Evolutionary conservation across 441 rosid species (phyloP), one percentile per base, ranked within the genome.

Genomic region (Brassica balearica): DNA sequence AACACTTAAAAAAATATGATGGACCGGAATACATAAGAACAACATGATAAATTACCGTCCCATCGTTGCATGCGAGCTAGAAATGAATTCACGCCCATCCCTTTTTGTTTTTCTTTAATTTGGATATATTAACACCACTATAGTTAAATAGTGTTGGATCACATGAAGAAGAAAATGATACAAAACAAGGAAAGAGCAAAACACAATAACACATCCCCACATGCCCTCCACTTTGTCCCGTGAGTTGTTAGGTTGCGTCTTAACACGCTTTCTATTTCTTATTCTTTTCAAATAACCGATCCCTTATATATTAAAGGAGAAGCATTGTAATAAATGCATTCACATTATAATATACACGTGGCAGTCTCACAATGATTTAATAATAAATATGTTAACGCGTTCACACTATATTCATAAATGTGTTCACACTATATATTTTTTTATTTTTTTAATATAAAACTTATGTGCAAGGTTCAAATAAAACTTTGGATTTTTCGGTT

Each of bases 161-260:
- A 70, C 76, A 80, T 70, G 68, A 58, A 36, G 63, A 64, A 2
- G 19, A 25, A 70, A 75, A 59, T 46, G 7, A 27, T 65, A 75
- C 76, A 71, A 59, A 74, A 80, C 46, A 74, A 11, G 75, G 64
- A 80, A 80, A 74, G 76, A 58, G 72, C 76, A 65, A 22, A 80
- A 75, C 22, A 75, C 69, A 65, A 71, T 65, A 32, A 80, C 80
- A 65, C 65, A 56, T 71, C 83, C 73, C 80, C 83, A 75, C 80
- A 80, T 75, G 76, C 73, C 53, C 17, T 71, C 80, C 83, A 66
- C 80, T 71, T 80, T 66, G 80, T 75, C 77, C 55, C 80, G 65
- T 75, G 77, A 75, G 77, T 75, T 74, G 76, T 70, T 71, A 32
- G 77, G 73, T 59, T 80, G 73, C 76, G 60, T 46, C 64, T 69